Conservation (phyloP, 352 stramenopile genomes). For the Globisporangium mamillatum region DNA sequence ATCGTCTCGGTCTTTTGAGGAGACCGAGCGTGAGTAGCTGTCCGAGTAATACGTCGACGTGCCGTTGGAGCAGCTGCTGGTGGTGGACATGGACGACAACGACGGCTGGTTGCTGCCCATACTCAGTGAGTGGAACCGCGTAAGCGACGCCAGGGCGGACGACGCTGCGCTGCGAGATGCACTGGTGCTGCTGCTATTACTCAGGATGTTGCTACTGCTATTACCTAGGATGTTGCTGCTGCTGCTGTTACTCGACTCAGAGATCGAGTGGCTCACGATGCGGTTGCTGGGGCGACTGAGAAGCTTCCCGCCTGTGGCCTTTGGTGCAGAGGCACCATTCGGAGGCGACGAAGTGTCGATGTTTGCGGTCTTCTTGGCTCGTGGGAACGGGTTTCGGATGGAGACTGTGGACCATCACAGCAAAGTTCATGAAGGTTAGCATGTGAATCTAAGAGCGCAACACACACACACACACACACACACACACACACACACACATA, state of each 20-base stretch:
- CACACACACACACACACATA: too few species aligned
- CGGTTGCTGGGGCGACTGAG: slow-evolving; percentile 31
- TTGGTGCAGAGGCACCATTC: slow-evolving; percentile 13
- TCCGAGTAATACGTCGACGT: slow-evolving; percentile 16
- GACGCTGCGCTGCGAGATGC: slow-evolving; percentile 24
- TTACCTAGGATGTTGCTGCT: too few species aligned
- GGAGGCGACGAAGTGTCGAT: slow-evolving; percentile 28
- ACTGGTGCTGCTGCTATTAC: neutral
- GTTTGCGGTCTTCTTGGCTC: slow-evolving; percentile 33
- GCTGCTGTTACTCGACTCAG: slow-evolving; percentile 17
- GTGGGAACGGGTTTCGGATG: slow-evolving; percentile 36
- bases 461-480: neutral
- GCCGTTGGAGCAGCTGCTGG: neutral
- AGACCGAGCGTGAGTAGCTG: slow-evolving; percentile 13
- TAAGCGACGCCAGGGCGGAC: slow-evolving; percentile 41
- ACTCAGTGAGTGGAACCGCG: slow-evolving; percentile 32
- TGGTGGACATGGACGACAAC: neutral
- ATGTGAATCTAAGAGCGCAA: neutral
- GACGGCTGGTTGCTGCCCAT: slow-evolving; percentile 29
- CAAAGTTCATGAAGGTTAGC: neutral
- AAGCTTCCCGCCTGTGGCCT: slow-evolving; percentile 29
- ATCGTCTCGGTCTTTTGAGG: slow-evolving; percentile 19
- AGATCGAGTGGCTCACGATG: slow-evolving; percentile 17
- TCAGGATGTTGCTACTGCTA: neutral
- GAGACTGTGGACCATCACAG: slow-evolving; percentile 7